These are phyloP conservation scores for Hypoxylon sp. DNA, from an alignment of 2,329 filamentous ascomycete genomes.

Conservation along the genomic window DNA sequence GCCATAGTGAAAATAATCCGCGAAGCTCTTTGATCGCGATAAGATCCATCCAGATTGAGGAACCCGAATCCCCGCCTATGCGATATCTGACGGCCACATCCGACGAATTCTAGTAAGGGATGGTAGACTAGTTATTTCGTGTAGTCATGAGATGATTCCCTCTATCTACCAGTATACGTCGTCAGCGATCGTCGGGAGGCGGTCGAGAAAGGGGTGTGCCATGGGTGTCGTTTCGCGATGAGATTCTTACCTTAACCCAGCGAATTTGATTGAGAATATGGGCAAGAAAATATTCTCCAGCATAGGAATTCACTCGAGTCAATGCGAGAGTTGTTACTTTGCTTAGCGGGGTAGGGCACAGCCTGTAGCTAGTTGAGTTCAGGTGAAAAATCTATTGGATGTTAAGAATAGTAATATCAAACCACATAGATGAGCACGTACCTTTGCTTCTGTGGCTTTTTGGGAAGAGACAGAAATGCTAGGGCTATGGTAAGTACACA, in stretches of 20 bases:
- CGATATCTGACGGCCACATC: slow-evolving; percentile 1
- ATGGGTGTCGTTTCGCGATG: neutral
- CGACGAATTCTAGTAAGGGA: neutral
- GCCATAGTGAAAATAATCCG: slow-evolving; percentile 17
- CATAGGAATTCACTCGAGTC: neutral
- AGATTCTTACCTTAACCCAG: neutral
- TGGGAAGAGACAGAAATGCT: neutral
- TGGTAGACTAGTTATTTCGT: neutral
- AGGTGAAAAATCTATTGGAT: neutral
- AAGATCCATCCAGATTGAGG: slow-evolving; percentile 4
- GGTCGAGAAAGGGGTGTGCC: neutral
- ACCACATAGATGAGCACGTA: neutral
- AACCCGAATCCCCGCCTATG: neutral
- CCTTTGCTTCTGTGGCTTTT: neutral
- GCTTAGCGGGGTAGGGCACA: slow-evolving; percentile 2
- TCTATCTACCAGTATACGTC: neutral
- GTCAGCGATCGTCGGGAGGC: neutral
- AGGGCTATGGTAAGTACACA: neutral
- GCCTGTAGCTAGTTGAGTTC: neutral
- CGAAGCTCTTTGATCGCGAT: neutral
- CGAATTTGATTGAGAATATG: neutral
- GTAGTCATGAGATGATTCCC: neutral
- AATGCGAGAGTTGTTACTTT: slow-evolving; percentile 2
- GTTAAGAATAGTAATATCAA: neutral
- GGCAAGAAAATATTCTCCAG: neutral